phyloP scores from a whole-genome alignment of 1,284 basidiomycete species.

The Cutaneotrichosporon dermatis region DNA sequence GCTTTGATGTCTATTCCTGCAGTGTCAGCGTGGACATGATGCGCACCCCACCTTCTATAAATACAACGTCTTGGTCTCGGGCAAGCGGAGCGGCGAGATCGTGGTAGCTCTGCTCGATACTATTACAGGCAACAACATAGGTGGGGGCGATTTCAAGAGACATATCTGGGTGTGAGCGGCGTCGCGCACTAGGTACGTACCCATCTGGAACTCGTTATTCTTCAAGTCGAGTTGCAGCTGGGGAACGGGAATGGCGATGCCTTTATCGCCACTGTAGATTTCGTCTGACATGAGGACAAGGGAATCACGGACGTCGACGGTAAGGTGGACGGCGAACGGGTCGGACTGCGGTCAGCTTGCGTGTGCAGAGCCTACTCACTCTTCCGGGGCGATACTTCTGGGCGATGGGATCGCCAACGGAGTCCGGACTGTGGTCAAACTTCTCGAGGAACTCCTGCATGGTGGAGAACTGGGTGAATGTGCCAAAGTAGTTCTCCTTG shows the following conservation, averaged over 20 bases:
- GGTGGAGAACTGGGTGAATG: slow-evolving; percentile 84
- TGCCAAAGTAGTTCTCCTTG: slow-evolving; percentile 86
- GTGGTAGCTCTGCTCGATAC: slow-evolving; percentile 53
- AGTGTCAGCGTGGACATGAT: background rate
- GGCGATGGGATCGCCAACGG: slow-evolving; percentile 70
- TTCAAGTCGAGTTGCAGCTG: slow-evolving; percentile 70
- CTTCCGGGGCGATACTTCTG: slow-evolving; percentile 70
- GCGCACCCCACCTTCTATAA: slow-evolving; percentile 61
- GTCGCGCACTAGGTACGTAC: slow-evolving; percentile 50
- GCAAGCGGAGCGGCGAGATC: slow-evolving; percentile 21
- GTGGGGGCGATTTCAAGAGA: slow-evolving; percentile 66
- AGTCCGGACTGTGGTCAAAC: slow-evolving; percentile 55
- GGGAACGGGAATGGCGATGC: slow-evolving; percentile 59
- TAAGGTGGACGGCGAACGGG: slow-evolving; percentile 68
- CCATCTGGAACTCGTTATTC: slow-evolving; percentile 80
- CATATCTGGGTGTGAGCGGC: slow-evolving; percentile 58
- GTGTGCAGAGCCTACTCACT: slow-evolving; percentile 51
- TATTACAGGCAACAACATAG: slow-evolving; percentile 54
- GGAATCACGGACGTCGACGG: slow-evolving; percentile 56
- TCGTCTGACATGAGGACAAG: slow-evolving; percentile 66
- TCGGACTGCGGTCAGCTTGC: slow-evolving; percentile 58
- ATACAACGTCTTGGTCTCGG: slow-evolving; percentile 44
- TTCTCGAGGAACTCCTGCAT: slow-evolving; percentile 75
- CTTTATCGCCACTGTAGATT: slow-evolving; percentile 63
- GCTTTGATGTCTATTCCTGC: slow-evolving; percentile 72